Conservation (phyloP, 2,329 filamentous ascomycete genomes). For the Apiospora rasikravindrae region DNA sequence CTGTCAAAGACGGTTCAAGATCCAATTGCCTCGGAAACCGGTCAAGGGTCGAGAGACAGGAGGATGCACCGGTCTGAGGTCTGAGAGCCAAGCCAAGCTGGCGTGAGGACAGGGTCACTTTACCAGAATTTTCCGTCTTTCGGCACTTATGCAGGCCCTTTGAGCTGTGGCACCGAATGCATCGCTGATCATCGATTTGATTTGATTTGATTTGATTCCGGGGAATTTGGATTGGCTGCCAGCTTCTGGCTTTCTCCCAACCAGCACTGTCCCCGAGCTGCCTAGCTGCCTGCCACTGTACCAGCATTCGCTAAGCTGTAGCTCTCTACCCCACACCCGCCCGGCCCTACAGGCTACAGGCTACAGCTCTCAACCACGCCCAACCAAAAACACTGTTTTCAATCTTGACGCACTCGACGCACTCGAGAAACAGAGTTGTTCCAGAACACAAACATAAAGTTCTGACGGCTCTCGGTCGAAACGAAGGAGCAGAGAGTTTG, state of each 20-base stretch:
- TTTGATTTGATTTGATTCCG: neutral
- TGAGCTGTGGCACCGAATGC: neutral
- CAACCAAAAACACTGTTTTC: neutral
- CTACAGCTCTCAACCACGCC: neutral
- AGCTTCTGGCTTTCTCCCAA: neutral
- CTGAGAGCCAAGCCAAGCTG: neutral
- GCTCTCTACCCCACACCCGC: neutral
- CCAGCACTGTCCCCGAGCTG: too few species aligned
- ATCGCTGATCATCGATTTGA: neutral
- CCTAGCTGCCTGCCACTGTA: neutral
- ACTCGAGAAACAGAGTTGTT: neutral
- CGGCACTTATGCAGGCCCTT: neutral
- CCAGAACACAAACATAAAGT: neutral
- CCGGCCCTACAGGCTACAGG: neutral
- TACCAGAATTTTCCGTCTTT: neutral
- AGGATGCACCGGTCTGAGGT: constrained; percentile 11
- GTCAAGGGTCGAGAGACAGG: neutral
- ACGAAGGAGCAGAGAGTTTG: neutral
- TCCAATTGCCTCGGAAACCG: neutral
- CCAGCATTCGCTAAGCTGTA: neutral
- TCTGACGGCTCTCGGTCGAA: neutral
- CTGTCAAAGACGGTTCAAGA: neutral
- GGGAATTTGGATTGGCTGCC: neutral
- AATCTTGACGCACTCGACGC: neutral
- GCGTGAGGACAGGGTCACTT: neutral